Base-by-base conservation (phyloP, 1,139 yeast species). In the Fermentozyma sake region DNA sequence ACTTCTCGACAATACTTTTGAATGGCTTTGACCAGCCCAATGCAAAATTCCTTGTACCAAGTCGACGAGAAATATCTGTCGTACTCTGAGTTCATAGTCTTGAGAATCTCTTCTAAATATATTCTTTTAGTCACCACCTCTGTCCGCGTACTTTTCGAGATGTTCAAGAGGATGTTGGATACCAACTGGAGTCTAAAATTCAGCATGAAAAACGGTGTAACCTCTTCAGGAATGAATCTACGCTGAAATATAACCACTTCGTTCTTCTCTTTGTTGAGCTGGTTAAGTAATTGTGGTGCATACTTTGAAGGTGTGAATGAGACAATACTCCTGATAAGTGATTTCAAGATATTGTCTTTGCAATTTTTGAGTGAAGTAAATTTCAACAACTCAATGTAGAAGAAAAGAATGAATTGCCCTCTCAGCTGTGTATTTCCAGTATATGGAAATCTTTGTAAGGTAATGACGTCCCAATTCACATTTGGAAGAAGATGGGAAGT, bases 401-500 rank as follows among this genome's bases (percentile, higher is more conserved):
- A 49, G 23, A 40, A 52, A 26, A 62, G 36, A 2, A 46, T 39
- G 38, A 58, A 67, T 29, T 52, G 47, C 5, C 55, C 58, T 37
- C 72, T 44, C 64, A 61, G 66, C 14, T 47, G 44, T 0, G 50
- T 34, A 34, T 63, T 63, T 4, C 73, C 73, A 24, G 61, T 42
- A 31, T 62, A 68, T 1, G 69, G 67, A 33, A 48, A 65, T 16
- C 52, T 55, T 32, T 65, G 72, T 17, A 61, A 48, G 12, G 62
- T 45, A 16, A 66, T 37, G 23, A 47, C 48, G 28, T 60, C 61
- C 72, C 72, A 66, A 33, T 56, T 61, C 3, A 44, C 43, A 16
- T 45, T 35, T 3, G 40, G 38, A 3, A 47, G 28, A 6, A 48
- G 12, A n/a, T 39, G 36, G 4, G 48, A 37, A 12, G 46, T 31